Evolutionary conservation across 1,284 basidiomycete species (phyloP), one percentile per base, ranked within the genome.

Genomic region (Cutaneotrichosporon daszewskae): DNA sequence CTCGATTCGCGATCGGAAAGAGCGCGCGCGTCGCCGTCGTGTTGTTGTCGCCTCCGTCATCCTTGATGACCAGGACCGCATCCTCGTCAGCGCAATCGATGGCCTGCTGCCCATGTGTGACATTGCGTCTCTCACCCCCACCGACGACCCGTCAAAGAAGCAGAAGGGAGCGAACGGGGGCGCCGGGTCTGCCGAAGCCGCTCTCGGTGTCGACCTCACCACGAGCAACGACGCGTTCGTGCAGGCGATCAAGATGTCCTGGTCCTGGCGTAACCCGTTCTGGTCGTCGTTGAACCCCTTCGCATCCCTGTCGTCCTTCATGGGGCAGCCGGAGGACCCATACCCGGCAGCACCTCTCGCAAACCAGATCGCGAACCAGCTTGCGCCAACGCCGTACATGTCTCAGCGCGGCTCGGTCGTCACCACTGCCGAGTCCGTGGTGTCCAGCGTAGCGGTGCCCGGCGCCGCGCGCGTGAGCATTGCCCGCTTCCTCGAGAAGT

Each of bases 71-170:
- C 50, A 70, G 27, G 62, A 65, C 40, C 62, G 72, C 17, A 59
- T 72, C 17, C 54, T 74, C 3, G 71, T 75, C 51, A 67, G 68
- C 36, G 68, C 67, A 13, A 65, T 66, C 3, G 72, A 74, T 36
- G 73, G 73, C 4, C 55, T 73, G 36, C 55, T 74, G 28, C 73
- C 73, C 3, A 71, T 72, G 65, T 64, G 62, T 51, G 69, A 72
- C 47, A 71, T 72, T 45, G 67, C 67, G 4, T 58, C 57, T 8
- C 53, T 71, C 17, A 51, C 55, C 17, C 41, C 54, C 10, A 50
- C 47, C n/a, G 54, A 51, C 16, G 47, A 50, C 16, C 14, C 18
- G 18, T 28, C 28, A 17, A 47, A 42, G 36, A 27, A 28, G 28
- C 14, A 9, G 12, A 20, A 19, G 19, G n/a, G 9, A 28, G 18